Evolutionary conservation across 345 rosid genomes (phyloP), one percentile per base, ranked within the genome.

Genomic region (Cardiospermum halicacabum): DNA sequence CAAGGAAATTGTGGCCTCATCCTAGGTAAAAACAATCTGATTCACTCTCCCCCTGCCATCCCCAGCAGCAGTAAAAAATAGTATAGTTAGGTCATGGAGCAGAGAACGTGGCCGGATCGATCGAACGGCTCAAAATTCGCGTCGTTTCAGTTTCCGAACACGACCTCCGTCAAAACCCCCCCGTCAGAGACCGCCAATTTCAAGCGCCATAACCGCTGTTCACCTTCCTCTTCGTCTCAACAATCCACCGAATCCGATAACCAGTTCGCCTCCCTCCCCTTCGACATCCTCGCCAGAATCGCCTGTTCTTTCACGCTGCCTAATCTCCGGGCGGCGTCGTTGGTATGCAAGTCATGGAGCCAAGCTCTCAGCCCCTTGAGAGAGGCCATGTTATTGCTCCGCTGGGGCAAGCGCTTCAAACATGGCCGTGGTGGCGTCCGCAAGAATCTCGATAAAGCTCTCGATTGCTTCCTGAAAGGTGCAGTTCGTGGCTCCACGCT

Each of bases 401-500:
- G 74, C 60, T 83, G 82, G 85, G 97, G 99, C 13, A 94, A 94
- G 76, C 79, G 81, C 67, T 87, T 82, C 71, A 91, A 89, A 80
- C 99, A 91, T 74, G 99, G 99, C 3, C 73, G 84, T 3, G 89
- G 84, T 56, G 91, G 95, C 8, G 91, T 87, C 24, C 71, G 75
- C 6, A 61, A 62, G 30, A 89, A 94, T 31, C 54, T 79, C 65
- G 85, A 84, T 3, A 91, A 89, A 76, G 99, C 99, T 55, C 79
- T 94, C 4, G 91, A 80, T 30, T 85, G 89, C 13, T 94, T 89
- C 70, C 66, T 91, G 56, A 87, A 87, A 75, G 96, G 91, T 2
- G 95, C 87, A 8, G 89, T 80, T 34, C 91, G 80, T 48, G 99
- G 99, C 39, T 91, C 89, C 34, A 79, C 92, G n/a, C 84, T 84